Base-by-base conservation (phyloP, 768 basidiomycete genomes). In the Panaeolus papilionaceus region DNA sequence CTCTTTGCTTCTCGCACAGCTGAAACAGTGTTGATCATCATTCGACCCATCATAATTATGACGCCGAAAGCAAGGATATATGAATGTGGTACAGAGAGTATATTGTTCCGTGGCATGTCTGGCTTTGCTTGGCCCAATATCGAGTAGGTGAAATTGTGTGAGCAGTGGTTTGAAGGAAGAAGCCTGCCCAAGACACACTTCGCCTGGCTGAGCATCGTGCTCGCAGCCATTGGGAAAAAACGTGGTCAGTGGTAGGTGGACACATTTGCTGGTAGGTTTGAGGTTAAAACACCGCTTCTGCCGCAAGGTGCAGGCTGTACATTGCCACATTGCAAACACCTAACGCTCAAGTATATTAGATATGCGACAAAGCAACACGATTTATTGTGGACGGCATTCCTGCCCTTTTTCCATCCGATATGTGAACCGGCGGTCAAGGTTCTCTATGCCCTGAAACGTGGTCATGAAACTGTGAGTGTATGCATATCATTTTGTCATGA, bases 1-100 rank as follows among this genome's bases (percentile, higher is more conserved):
- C n/a, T 58, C 54, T 58, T 37, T 58, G 54, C 54, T 58, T 58
- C 26, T 58, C 54, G 26, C 14, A 37, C 28, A 58, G 54, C 33
- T 3, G 54, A 58, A 37, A 58, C 14, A 3, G 26, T 58, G 14
- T 33, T 58, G 9, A 58, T 58, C 26, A 58, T 28, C 28, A 58
- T 12, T 16, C 33, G 54, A 14, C 54, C 54, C 54, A 58, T 58
- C 14, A 58, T 16, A 11, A 58, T 10, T 28, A 58, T 58, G 33
- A 37, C 54, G 12, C 54, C 54, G 16, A 58, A 12, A 37, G 54
- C 54, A 28, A 58, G 12, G 16, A 58, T 58, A 23, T 58, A 37
- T 9, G 54, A 58, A 14, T n/a, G 26, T n/a, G 54, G n/a, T 58
- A 37, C 9, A 33, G 26, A 9, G 14, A 58, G 28, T 16, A n/a